These are phyloP conservation scores for Phytophthora sp. DNA, from an alignment of 352 stramenopile genomes.

Conservation along the genomic window DNA sequence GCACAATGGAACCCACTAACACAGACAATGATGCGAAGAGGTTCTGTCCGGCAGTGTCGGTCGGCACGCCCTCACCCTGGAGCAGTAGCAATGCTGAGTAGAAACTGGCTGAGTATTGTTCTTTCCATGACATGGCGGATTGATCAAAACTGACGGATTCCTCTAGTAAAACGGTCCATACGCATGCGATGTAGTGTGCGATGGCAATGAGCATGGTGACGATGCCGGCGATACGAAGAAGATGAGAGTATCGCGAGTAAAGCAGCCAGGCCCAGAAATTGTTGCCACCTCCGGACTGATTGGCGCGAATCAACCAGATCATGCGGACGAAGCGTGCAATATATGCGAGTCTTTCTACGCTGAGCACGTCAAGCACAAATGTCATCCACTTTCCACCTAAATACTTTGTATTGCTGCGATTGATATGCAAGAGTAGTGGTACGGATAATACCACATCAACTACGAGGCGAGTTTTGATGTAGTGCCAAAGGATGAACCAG, in stretches of 20 bases:
- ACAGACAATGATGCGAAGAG: no score
- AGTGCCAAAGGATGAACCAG: neutral
- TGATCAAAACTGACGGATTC: no score
- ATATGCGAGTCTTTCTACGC: conserved; percentile 8
- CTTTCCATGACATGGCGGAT: no score
- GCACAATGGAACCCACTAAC: no score
- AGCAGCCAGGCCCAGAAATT: conserved; percentile 30
- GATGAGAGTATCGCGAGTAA: conserved; percentile 37
- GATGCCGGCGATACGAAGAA: conserved; percentile 35
- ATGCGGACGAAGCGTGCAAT: conserved; percentile 25
- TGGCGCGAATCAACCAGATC: neutral
- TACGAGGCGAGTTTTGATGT: neutral
- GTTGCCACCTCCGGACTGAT: neutral
- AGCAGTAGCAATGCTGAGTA: no score
- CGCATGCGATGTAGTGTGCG: conserved; percentile 50
- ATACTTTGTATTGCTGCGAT: neutral
- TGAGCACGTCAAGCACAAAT: conserved; percentile 1
- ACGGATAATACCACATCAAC: neutral
- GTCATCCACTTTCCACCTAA: neutral
- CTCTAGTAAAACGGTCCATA: conserved; percentile 30
- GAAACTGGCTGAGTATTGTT: no score
- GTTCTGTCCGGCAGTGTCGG: no score
- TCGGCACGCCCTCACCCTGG: no score
- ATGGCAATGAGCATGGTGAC: conserved; percentile 42
- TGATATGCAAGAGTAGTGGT: neutral